Percentiles rank a stretch among this genome's conserved stretches.
These are phyloP conservation scores for Zoysia matrella DNA, from an alignment of 202 grass and related monocot genomes.

Conservation along the genomic window DNA sequence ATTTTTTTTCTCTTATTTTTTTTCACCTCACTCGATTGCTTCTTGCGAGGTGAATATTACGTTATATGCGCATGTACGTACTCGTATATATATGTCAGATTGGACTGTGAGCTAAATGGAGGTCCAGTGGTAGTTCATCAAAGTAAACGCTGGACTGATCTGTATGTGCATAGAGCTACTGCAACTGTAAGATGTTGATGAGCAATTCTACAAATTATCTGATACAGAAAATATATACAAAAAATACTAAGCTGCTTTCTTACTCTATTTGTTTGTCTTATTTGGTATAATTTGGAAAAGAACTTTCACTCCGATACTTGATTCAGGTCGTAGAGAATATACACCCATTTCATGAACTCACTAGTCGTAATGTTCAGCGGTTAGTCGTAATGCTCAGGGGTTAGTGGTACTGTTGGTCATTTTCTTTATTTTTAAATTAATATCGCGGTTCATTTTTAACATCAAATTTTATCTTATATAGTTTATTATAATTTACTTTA, in stretches of 20 bases:
- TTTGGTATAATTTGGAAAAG: not conserved
- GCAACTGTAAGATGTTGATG: not conserved
- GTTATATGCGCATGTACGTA: too few relatives aligned
- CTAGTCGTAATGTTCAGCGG: not conserved
- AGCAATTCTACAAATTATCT: constrained; percentile 15
- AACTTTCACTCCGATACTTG: not conserved
- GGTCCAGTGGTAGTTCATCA: not conserved
- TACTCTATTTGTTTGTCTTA: not conserved
- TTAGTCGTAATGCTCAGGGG: not conserved
- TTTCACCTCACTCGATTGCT: constrained; percentile 22
- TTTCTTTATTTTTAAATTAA: too few relatives aligned
- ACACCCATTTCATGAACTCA: too few relatives aligned
- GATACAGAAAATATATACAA: too few relatives aligned
- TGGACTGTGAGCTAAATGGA: constrained; percentile 20
- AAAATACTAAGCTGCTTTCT: too few relatives aligned
- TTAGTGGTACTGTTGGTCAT: too few relatives aligned
- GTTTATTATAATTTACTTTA: too few relatives aligned
- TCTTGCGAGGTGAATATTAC: constrained; percentile 4
- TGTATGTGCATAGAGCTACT: not conserved
- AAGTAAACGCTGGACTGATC: not conserved
- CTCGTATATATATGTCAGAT: not conserved
- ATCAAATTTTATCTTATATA: too few relatives aligned
- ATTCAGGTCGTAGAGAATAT: not conserved
- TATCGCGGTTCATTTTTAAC: too few relatives aligned
- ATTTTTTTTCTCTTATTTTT: not conserved